Evolutionary conservation across 345 rosid genomes (phyloP).

Genomic region (Brassica incana): DNA sequence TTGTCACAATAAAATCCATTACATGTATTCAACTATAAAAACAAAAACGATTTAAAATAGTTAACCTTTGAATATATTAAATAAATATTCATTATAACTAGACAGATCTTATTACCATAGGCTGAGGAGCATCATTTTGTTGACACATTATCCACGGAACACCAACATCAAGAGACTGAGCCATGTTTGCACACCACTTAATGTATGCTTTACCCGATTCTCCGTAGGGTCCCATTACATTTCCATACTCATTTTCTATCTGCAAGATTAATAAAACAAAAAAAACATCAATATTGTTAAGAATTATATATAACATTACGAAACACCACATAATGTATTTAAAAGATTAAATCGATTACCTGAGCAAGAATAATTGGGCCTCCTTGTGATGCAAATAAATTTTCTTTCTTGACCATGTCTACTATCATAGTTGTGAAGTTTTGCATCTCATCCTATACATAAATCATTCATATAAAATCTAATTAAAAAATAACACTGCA

Average conservation of each 20-base stretch:
- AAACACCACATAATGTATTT: background rate
- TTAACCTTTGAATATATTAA: background rate
- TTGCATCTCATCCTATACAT: constrained; percentile 61
- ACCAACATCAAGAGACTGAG: background rate
- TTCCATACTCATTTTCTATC: background rate
- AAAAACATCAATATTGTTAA: too few relatives aligned
- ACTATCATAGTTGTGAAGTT: constrained; percentile 47
- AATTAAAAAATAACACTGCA: background rate
- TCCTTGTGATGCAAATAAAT: background rate
- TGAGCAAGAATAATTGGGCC: constrained; percentile 46
- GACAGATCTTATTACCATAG: background rate
- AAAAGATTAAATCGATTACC: constrained; percentile 46
- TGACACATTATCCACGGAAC: background rate
- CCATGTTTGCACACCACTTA: background rate
- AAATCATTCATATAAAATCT: too few relatives aligned
- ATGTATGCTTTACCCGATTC: background rate
- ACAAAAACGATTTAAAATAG: too few relatives aligned
- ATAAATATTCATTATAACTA: background rate
- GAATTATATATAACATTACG: background rate
- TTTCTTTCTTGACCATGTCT: background rate
- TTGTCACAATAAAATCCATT: background rate
- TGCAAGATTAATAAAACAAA: background rate
- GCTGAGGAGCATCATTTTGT: background rate
- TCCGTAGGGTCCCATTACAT: background rate
- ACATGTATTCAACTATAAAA: background rate